Base-by-base conservation (phyloP, 176 grass and related monocot species). In the Olyra latifolia region DNA sequence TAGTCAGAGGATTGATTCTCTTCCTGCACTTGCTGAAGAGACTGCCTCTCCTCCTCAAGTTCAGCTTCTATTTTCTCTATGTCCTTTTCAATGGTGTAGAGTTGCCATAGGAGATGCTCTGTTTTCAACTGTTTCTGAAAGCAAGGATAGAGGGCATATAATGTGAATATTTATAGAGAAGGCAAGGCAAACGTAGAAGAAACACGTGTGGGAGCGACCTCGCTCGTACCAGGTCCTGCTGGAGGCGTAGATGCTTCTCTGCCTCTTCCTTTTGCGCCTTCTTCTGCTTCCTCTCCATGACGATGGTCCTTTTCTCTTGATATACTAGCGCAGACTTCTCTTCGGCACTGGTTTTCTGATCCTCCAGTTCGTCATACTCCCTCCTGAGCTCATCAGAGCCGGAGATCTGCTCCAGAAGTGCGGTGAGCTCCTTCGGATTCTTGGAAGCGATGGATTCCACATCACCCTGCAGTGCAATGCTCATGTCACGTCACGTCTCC, bases 381-480 rank as follows among this genome's bases (percentile, higher is more conserved):
- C 78, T 93, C 79, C 86, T 93, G 44, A 98, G 83, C 66, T 98
- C 92, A 46, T 95, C 95, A 42, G 95, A 98, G 77, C 88, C 95
- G 42, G 92, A 92, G 22, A 98, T 98, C 89, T 95, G 95, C 84
- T 98, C 95, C 55, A 98, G 84, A 45, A 98, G 85, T 72, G 85
- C 88, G 2, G 90, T 95, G 67, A 98, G 86, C 70, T 98, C 95
- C 86, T 91, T 95, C 47, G 95, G 95, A 74, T 95, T 98, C 83
- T 98, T 98, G 40, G 95, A 98, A 74, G 95, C 95, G 25, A 98
- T 98, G 63, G 95, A 93, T 83, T 98, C 92, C 39, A 98, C 95
- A 71, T 98, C 95, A 75, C 95, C 95, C 95, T 97, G 71, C 5
- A 75, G 66, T 27, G 58, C 49, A 73, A 75, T 71, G 54, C 29